phyloP scores from a whole-genome alignment of 2,329 filamentous ascomycete genomes.

The Zasmidium cellare region DNA sequence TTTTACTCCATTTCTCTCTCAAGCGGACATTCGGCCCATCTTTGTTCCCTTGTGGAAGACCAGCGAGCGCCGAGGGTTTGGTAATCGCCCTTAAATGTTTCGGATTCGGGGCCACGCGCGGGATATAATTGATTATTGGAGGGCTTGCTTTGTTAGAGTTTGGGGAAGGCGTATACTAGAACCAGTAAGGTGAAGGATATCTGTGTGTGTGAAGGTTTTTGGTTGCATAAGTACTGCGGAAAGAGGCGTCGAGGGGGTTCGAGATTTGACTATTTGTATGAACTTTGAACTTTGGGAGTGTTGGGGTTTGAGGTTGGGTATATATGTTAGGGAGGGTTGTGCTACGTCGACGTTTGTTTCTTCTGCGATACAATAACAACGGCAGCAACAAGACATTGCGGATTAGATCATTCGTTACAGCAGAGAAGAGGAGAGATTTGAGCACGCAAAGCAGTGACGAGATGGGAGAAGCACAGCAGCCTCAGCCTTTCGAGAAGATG shows the following conservation, averaged over 20 bases:
- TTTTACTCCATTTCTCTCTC: neutral
- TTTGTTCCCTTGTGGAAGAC: neutral
- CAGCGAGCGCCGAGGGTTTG: neutral
- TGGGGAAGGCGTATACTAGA: neutral
- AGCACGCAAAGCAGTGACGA: neutral
- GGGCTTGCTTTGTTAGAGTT: neutral
- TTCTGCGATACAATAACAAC: too few relatives aligned
- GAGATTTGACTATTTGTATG: neutral
- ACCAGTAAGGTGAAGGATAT: neutral
- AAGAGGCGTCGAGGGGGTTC: neutral
- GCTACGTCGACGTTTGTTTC: neutral
- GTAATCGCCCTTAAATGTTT: neutral
- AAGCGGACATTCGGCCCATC: neutral
- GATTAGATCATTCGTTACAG: too few relatives aligned
- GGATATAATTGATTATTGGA: too few relatives aligned
- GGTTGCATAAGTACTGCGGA: neutral
- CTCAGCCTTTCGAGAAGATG: conserved; percentile 29
- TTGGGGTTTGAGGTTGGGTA: too few relatives aligned
- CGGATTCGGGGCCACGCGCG: neutral
- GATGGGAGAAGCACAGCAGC: conserved; percentile 11
- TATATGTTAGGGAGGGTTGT: neutral
- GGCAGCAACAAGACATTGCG: too few relatives aligned
- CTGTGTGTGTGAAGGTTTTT: too few relatives aligned
- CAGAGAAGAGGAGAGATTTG: neutral
- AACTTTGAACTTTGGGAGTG: too few relatives aligned